Evolutionary conservation across 2,329 filamentous ascomycete species (phyloP).

Genomic region (Colletotrichum lindemuthianum): DNA sequence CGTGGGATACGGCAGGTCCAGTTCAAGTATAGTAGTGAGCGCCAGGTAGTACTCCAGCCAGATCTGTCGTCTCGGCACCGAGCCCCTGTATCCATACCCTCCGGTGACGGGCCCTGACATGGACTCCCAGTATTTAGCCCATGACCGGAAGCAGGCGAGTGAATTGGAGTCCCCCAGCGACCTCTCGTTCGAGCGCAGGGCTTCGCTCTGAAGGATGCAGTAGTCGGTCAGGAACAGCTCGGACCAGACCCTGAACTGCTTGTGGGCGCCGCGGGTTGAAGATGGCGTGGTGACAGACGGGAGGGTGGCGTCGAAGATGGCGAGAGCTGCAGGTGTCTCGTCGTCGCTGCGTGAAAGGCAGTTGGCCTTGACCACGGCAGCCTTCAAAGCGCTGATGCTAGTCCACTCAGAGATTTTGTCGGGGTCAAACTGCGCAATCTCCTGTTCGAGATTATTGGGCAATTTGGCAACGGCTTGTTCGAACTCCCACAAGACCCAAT

Average conservation of each 20-base stretch:
- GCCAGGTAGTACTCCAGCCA: conserved; percentile 89
- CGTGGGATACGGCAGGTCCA: conserved; percentile 69
- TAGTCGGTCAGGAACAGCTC: conserved; percentile 81
- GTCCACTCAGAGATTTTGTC: conserved; percentile 77
- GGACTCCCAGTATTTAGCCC: conserved; percentile 75
- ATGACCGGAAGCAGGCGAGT: conserved; percentile 70
- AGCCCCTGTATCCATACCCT: conserved; percentile 67
- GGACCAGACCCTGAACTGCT: conserved; percentile 80
- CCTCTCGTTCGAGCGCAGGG: conserved; percentile 61
- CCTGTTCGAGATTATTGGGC: conserved; percentile 69
- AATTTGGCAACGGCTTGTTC: conserved; percentile 68
- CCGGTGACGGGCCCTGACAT: conserved; percentile 59
- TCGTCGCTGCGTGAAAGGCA: conserved; percentile 59
- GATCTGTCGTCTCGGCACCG: conserved; percentile 72
- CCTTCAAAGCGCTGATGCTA: conserved; percentile 82
- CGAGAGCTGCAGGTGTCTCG: conserved; percentile 67
- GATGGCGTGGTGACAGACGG: conserved; percentile 68
- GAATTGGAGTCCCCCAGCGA: conserved; percentile 63
- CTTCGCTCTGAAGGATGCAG: conserved; percentile 74
- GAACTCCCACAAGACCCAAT: conserved; percentile 81
- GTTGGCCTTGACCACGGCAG: conserved; percentile 79
- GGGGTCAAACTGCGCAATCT: conserved; percentile 62
- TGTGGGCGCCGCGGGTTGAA: conserved; percentile 61
- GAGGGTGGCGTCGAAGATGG: conserved; percentile 73
- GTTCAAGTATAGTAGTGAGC: conserved; percentile 79